Percentiles rank a stretch among this genome's conserved stretches.
Conservation (phyloP, 176 grass and related monocot genomes). For the Stipa capillata region DNA sequence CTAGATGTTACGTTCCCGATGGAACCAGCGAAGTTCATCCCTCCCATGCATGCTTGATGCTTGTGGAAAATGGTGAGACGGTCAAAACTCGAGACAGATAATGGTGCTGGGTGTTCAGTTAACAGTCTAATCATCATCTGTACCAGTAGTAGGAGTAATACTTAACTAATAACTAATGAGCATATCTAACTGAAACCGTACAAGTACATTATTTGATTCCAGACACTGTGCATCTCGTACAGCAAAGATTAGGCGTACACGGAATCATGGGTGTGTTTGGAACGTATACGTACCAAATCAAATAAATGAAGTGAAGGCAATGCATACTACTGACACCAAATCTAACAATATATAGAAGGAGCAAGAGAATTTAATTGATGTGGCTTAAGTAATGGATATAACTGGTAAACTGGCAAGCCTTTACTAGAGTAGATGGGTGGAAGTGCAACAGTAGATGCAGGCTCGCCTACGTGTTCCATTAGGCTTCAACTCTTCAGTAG, state of each 20-base stretch:
- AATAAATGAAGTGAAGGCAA: neutral
- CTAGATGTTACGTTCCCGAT: slow-evolving; percentile 3
- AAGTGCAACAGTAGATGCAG: neutral
- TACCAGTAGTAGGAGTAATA: neutral
- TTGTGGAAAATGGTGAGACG: neutral
- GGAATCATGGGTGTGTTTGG: neutral
- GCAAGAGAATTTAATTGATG: neutral
- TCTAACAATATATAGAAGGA: neutral
- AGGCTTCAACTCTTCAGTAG: neutral
- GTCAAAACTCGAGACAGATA: neutral
- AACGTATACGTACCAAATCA: neutral
- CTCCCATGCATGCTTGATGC: neutral
- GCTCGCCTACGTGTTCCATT: neutral
- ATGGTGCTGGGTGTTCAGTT: neutral
- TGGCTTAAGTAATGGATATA: neutral
- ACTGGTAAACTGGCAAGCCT: neutral
- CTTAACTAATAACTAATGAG: no score
- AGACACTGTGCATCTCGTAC: neutral
- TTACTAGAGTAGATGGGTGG: neutral
- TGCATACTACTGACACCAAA: neutral
- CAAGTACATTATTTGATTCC: neutral
- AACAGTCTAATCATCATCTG: neutral
- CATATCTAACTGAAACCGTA: neutral
- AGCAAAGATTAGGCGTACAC: neutral
- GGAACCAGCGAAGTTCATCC: neutral